Evolutionary conservation across 1,284 basidiomycete species (phyloP).

Genomic region (Somion occarium): DNA sequence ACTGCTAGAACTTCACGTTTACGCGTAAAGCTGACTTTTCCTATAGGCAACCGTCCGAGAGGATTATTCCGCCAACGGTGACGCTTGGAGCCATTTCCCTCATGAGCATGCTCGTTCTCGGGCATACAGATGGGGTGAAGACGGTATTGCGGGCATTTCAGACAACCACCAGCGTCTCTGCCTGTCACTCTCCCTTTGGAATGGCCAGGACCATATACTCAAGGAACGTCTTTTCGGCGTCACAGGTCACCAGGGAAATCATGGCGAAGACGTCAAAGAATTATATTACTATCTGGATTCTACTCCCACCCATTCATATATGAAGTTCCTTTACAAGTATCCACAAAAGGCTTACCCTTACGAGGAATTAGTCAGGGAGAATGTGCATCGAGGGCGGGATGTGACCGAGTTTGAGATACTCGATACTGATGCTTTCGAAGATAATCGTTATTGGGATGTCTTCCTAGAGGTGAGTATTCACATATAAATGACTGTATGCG

Average conservation of each 20-base stretch:
- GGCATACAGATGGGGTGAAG: conserved; percentile 98
- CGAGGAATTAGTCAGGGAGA: conserved; percentile 88
- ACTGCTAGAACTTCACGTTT: background rate
- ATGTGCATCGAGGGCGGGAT: conserved; percentile 76
- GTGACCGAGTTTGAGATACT: conserved; percentile 91
- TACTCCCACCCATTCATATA: conserved; percentile 97
- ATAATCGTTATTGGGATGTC: conserved; percentile 96
- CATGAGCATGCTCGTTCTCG: conserved; percentile 93
- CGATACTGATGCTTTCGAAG: conserved; percentile 90
- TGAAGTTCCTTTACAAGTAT: conserved; percentile 99
- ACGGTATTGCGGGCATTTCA: conserved; percentile 93
- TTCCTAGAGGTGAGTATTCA: conserved; percentile 76
- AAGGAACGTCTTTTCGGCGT: conserved; percentile 96
- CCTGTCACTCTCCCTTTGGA: conserved; percentile 91
- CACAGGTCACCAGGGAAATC: conserved; percentile 95
- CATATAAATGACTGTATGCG: conserved; percentile 6
- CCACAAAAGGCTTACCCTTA: conserved; percentile 92
- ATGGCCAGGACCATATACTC: conserved; percentile 89
- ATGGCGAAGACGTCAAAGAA: conserved; percentile 99
- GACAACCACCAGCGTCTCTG: conserved; percentile 96
- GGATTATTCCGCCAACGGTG: conserved; percentile 94
- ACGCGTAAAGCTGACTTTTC: background rate
- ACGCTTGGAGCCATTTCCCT: conserved; percentile 97
- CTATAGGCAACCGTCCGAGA: conserved; percentile 91
- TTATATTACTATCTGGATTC: conserved; percentile 98